These are phyloP conservation scores for Jimgerdemannia flammicorona DNA, from an alignment of 192 early-diverging fungal genomes.

Conservation along the genomic window DNA sequence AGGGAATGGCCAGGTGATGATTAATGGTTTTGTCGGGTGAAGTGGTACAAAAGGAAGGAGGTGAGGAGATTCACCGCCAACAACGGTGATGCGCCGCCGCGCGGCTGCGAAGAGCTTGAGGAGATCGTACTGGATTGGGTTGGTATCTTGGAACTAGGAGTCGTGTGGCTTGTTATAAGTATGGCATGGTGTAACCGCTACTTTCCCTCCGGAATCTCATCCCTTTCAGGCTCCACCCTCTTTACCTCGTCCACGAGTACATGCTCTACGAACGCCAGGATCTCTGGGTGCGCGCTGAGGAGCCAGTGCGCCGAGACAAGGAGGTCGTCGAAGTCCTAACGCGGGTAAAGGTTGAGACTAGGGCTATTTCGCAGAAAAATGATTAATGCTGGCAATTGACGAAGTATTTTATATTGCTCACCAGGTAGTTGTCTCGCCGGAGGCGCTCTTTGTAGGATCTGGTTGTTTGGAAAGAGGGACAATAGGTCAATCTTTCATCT, in stretches of 20 bases:
- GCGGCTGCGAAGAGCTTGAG: constrained; percentile 8
- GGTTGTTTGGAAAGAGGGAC: no score
- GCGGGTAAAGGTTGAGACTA: neutral
- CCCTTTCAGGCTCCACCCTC: neutral
- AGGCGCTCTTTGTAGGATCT: constrained; percentile 16
- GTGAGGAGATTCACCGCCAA: constrained; percentile 14
- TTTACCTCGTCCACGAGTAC: constrained; percentile 27
- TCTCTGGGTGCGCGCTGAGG: neutral
- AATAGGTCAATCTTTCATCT: neutral
- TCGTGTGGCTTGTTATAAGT: no score
- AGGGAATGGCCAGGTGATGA: neutral
- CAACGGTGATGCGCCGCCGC: constrained; percentile 13
- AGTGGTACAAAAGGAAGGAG: neutral
- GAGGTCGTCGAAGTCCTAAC: constrained; percentile 25
- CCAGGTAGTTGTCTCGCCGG: constrained; percentile 12
- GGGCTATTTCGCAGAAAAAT: neutral
- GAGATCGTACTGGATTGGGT: constrained; percentile 18
- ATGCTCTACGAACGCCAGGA: neutral
- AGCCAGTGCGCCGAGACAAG: constrained; percentile 8
- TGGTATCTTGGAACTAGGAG: constrained; percentile 27
- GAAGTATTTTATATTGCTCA: neutral
- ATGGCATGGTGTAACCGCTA: neutral
- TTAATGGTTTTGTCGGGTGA: neutral
- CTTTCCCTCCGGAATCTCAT: no score
- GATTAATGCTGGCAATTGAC: neutral